Evolutionary conservation across 805 yeast species (phyloP), one percentile per base, ranked within the genome.

Genomic region (Ogataea nakhonphanomensis): DNA sequence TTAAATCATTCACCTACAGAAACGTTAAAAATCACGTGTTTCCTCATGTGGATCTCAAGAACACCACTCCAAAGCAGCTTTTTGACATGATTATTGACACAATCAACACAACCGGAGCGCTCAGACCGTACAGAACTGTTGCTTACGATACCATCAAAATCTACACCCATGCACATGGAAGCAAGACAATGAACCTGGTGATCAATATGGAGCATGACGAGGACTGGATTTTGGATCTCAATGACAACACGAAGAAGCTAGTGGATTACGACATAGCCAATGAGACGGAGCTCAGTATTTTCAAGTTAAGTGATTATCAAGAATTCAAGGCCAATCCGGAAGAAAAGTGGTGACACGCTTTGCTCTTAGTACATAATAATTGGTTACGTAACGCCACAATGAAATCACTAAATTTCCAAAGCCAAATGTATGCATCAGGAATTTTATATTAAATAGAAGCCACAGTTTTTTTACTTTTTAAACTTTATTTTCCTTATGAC

Each of bases 161-260:
- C 6, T 93, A 93, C 65, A 84, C 96, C 22, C 89, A 88, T 58
- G 98, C 99, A 0, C 98, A 91, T 61, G 93, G 95, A 9, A 76
- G 95, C 23, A 93, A 93, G 65, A 86, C 96, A 2, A 84, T 89
- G 78, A 89, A 93, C 57, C 70, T 93, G 50, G 93, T 89, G 33
- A 84, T 93, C 47, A 93, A 93, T 59, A 75, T 93, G 59, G 96
- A 87, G 21, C 81, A 90, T 54, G 86, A 80, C 54, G 84, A 81
- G 5, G 82, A 79, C 41, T 84, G 95, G 89, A 67, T 85, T 4
- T 59, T 85, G 39, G 66, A 69, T 29, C 49, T 62, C 38, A 29
- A 29, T 7, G 59, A 53, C 26, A 68, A 69, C 43, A 58, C 50
- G 44, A 74, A 65, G 54, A 66, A 66, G n/a, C 66, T 75, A 45